Conservation (phyloP, 2,329 filamentous ascomycete genomes). For the Fusarium multiceps region DNA sequence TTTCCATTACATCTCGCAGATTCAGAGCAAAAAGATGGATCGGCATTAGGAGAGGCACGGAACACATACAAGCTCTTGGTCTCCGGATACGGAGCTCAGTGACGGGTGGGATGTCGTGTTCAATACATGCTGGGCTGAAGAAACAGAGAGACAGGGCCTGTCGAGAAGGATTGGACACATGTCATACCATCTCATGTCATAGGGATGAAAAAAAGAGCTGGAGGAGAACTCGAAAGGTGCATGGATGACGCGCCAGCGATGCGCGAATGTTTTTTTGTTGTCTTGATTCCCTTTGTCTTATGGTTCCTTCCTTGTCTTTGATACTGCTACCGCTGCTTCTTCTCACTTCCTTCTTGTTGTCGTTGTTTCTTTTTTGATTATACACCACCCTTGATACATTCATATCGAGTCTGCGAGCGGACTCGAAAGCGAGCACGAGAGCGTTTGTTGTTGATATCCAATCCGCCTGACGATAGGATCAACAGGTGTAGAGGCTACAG, state of each 20-base stretch:
- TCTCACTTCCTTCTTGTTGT: slow-evolving; percentile 34
- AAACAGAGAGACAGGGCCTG: slow-evolving; percentile 12
- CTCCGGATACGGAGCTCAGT: slow-evolving; percentile 27
- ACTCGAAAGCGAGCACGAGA: slow-evolving; percentile 46
- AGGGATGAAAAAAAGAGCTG: slow-evolving; percentile 22
- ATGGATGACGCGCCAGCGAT: slow-evolving; percentile 38
- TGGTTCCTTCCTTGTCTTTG: slow-evolving; percentile 42
- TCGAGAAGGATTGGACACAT: slow-evolving; percentile 3
- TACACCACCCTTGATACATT: slow-evolving; percentile 51
- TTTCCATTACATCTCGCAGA: slow-evolving; percentile 49
- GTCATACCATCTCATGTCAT: slow-evolving; percentile 13
- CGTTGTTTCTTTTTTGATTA: slow-evolving; percentile 49
- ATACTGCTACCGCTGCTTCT: slow-evolving; percentile 32
- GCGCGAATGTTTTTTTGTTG: slow-evolving; percentile 35
- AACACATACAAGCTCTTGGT: slow-evolving; percentile 40
- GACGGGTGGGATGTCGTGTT: slow-evolving; percentile 31
- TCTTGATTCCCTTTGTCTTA: slow-evolving; percentile 48
- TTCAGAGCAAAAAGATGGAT: slow-evolving; percentile 49
- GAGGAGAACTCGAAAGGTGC: slow-evolving; percentile 22
- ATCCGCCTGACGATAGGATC: slow-evolving; percentile 39
- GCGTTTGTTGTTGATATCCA: slow-evolving; percentile 47
- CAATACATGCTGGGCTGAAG: slow-evolving; percentile 27
- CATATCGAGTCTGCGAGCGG: slow-evolving; percentile 50
- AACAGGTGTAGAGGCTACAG: slow-evolving; percentile 44
- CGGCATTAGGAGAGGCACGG: slow-evolving; percentile 42